Conservation (phyloP, 2,329 filamentous ascomycete species). For the Amauroascus verrucosus region DNA sequence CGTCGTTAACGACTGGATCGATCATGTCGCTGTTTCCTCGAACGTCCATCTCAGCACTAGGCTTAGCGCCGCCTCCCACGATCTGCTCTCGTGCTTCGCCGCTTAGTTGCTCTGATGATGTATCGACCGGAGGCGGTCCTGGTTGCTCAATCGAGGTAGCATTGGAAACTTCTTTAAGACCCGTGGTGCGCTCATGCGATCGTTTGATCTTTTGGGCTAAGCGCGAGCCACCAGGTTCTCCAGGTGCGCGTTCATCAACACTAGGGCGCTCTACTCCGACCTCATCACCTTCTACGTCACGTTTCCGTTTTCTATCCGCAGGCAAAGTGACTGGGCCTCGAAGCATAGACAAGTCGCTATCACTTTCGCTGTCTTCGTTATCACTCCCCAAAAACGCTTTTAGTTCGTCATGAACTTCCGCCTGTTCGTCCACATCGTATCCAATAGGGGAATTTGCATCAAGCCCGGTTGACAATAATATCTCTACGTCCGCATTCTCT, state of each 20-base stretch:
- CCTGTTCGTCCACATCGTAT: slow-evolving; percentile 54
- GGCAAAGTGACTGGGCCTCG: slow-evolving; percentile 22
- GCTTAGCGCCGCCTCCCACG: slow-evolving; percentile 25
- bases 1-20: slow-evolving; percentile 9
- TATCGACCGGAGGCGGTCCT: slow-evolving; percentile 7
- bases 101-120: slow-evolving; percentile 38
- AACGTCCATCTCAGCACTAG: slow-evolving; percentile 18
- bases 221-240: slow-evolving; percentile 34
- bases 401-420: slow-evolving; percentile 58
- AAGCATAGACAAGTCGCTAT: slow-evolving; percentile 35
- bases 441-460: slow-evolving; percentile 43
- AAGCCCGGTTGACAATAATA: slow-evolving; percentile 43
- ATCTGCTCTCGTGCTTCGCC: slow-evolving; percentile 16
- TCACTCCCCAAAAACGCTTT: slow-evolving; percentile 53
- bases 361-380: slow-evolving; percentile 28
- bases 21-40: slow-evolving; percentile 11
- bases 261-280: slow-evolving; percentile 27
- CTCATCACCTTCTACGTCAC: slow-evolving; percentile 22
- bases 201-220: slow-evolving; percentile 34
- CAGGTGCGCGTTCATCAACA: slow-evolving; percentile 32
- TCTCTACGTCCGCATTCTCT: slow-evolving; percentile 37
- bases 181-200: slow-evolving; percentile 33
- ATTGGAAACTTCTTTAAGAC: slow-evolving; percentile 30
- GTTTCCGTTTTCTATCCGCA: slow-evolving; percentile 31
- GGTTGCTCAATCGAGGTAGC: slow-evolving; percentile 17